These are phyloP conservation scores for Spatholobus suberectus DNA, from an alignment of 306 rosid genomes.

Conservation along the genomic window DNA sequence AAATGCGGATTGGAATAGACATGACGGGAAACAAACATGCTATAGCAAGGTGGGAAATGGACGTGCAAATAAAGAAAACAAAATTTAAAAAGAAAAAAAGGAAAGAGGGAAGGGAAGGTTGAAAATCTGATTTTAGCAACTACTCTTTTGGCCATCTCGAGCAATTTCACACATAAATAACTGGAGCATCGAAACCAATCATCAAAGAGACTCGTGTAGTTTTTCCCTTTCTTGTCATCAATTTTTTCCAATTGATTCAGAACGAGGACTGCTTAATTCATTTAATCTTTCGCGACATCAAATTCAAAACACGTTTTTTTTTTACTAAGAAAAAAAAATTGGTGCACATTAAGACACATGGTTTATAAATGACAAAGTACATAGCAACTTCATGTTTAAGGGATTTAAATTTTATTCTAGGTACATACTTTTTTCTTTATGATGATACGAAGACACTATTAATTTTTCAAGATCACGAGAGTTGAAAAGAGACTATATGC, in stretches of 20 bases:
- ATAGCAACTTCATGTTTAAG: not conserved
- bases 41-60: not conserved
- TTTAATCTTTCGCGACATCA: not conserved
- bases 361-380: not conserved
- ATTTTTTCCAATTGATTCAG: not conserved
- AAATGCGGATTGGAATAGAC: too few relatives aligned
- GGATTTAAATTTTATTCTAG: not conserved
- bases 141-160: not conserved
- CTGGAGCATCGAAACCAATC: not conserved
- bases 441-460: not conserved
- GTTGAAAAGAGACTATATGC: not conserved
- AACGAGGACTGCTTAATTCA: not conserved
- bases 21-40: too few relatives aligned
- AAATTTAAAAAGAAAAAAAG: not conserved
- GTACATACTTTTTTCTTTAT: not conserved
- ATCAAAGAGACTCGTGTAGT: not conserved
- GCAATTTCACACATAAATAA: not conserved
- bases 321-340: not conserved
- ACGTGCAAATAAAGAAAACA: not conserved
- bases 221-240: not conserved
- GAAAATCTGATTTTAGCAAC: not conserved
- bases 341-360: not conserved
- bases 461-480: conserved; percentile 11
- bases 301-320: not conserved
- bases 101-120: not conserved